Evolutionary conservation across 306 rosid species (phyloP).

Genomic region (Lotus japonicus): DNA sequence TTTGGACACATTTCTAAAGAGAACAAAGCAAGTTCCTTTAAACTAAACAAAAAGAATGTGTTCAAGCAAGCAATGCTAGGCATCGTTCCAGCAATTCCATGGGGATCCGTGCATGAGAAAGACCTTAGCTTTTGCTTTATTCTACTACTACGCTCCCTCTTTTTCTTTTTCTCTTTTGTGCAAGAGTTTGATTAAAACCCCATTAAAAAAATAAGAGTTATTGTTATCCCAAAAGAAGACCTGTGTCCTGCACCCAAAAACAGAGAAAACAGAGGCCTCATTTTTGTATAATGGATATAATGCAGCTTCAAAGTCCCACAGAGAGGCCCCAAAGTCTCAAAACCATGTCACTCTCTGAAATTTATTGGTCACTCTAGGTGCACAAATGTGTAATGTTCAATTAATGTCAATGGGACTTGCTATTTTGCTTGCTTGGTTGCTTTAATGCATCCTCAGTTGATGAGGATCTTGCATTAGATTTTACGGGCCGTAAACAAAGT

Average conservation of each 20-base stretch:
- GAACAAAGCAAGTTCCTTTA: conserved; percentile 56
- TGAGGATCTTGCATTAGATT: conserved; percentile 35
- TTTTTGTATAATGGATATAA: conserved; percentile 27
- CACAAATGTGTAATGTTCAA: neutral
- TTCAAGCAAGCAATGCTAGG: conserved; percentile 55
- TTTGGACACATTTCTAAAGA: conserved; percentile 32
- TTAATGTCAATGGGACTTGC: conserved; percentile 17
- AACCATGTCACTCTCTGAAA: conserved; percentile 3
- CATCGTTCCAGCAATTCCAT: conserved; percentile 50
- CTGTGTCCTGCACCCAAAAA: conserved; percentile 7
- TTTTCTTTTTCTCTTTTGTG: conserved; percentile 30
- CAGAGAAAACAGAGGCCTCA: conserved; percentile 1
- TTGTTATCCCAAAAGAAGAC: conserved; percentile 11
- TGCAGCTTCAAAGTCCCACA: neutral
- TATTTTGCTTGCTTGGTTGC: neutral
- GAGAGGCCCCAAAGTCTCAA: too few relatives aligned
- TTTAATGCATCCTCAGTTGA: conserved; percentile 17
- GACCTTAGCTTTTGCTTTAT: conserved; percentile 59
- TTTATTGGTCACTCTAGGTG: conserved; percentile 15
- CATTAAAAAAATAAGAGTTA: neutral
- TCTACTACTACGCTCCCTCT: conserved; percentile 21
- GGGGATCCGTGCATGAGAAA: conserved; percentile 88
- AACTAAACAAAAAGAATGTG: conserved; percentile 73
- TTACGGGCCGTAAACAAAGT: conserved; percentile 49
- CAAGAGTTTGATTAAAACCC: neutral